Evolutionary conservation across 1,139 yeast genomes (phyloP).

Genomic region (Geotrichum cucujoidarum): DNA sequence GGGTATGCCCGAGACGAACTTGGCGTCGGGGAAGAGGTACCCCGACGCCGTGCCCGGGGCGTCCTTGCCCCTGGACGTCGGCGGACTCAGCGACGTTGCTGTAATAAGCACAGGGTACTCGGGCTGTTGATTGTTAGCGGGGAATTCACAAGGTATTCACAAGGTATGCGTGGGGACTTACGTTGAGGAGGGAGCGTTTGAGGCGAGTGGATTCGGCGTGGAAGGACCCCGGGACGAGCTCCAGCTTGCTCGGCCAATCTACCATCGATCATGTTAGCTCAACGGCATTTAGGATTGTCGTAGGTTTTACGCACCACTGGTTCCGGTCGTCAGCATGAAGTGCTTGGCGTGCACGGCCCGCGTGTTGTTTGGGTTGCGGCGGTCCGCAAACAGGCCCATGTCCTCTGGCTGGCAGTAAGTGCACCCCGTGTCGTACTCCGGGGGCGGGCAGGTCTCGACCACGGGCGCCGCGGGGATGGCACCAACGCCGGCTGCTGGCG

Average conservation of each 20-base stretch:
- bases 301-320: constrained; percentile 27
- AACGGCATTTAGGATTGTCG: no score
- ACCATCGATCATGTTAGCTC: neutral
- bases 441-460: constrained; percentile 45
- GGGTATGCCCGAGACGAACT: constrained; percentile 39
- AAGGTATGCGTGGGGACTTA: constrained; percentile 4
- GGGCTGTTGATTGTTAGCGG: constrained; percentile 30
- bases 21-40: constrained; percentile 54
- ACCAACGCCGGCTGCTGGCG: neutral
- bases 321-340: constrained; percentile 46
- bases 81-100: constrained; percentile 35
- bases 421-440: constrained; percentile 56
- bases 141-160: neutral
- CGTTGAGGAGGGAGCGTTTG: constrained; percentile 33
- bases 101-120: constrained; percentile 52
- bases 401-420: constrained; percentile 50
- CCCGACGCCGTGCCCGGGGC: constrained; percentile 25
- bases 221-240: constrained; percentile 44
- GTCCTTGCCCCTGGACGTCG: constrained; percentile 13
- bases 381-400: constrained; percentile 19
- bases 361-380: constrained; percentile 33
- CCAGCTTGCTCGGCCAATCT: constrained; percentile 57
- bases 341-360: constrained; percentile 53
- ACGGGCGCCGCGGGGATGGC: no score
- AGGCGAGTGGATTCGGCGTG: constrained; percentile 31